Evolutionary conservation across 768 basidiomycete genomes (phyloP).

Genomic region (Amanita brunnescens): DNA sequence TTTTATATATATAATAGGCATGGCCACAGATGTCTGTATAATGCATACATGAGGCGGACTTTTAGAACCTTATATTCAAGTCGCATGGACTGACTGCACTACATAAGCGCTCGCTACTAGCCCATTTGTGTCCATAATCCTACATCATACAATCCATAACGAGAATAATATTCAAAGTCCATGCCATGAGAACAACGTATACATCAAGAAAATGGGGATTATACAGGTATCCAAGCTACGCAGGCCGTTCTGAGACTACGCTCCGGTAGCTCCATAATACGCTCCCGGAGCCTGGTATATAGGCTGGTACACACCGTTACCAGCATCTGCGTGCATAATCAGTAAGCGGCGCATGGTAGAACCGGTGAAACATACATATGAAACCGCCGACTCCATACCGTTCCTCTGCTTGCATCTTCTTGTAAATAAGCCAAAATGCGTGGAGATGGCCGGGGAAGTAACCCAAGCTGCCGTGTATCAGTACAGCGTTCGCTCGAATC

Average conservation of each 20-base stretch:
- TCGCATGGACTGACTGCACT: background rate
- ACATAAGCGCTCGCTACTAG: background rate
- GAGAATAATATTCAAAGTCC: background rate
- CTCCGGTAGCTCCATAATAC: constrained; percentile 32
- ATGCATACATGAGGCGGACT: background rate
- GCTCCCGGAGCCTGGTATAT: constrained; percentile 23
- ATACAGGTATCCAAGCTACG: background rate
- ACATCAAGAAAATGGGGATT: background rate
- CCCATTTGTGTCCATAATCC: background rate
- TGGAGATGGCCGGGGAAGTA: constrained; percentile 70
- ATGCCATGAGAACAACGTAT: background rate
- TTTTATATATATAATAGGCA: background rate
- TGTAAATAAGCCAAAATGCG: constrained; percentile 87
- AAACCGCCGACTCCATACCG: constrained; percentile 71
- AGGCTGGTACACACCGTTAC: constrained; percentile 34
- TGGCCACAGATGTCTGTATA: background rate
- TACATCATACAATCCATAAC: background rate
- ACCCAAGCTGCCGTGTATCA: constrained; percentile 43
- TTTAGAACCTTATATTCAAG: background rate
- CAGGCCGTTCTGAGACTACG: constrained; percentile 11
- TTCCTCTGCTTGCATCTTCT: constrained; percentile 83
- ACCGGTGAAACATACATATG: constrained; percentile 44
- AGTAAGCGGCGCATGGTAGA: background rate
- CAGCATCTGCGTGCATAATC: constrained; percentile 23
- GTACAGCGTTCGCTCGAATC: background rate